Percentiles rank a stretch among this genome's conserved stretches.
These are phyloP conservation scores for Cyclanthera cordifolia DNA, from an alignment of 306 rosid genomes.

Conservation along the genomic window DNA sequence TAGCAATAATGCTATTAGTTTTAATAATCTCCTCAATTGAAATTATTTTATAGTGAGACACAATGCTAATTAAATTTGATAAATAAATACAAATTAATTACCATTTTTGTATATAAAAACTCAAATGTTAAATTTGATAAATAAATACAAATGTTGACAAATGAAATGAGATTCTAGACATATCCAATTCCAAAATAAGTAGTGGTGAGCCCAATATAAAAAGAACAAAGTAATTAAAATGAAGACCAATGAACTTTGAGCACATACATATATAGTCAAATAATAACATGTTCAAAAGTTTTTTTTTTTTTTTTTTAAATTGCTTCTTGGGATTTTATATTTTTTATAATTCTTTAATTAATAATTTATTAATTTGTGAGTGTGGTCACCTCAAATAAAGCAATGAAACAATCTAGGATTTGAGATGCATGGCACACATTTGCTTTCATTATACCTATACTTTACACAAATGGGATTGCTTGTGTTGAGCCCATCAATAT, in stretches of 20 bases:
- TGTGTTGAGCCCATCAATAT: neutral
- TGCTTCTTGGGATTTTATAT: neutral
- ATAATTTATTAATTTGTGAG: neutral
- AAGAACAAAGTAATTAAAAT: neutral
- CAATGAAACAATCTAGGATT: neutral
- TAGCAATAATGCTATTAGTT: too few relatives aligned
- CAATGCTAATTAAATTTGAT: too few relatives aligned
- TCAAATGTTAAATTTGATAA: neutral
- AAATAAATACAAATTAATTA: too few relatives aligned
- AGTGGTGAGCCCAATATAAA: neutral
- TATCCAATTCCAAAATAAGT: neutral
- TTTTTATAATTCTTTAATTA: neutral
- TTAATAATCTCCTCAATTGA: too few relatives aligned
- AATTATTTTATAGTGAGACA: too few relatives aligned
- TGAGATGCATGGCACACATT: constrained; percentile 8
- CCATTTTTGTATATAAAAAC: neutral
- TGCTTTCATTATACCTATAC: neutral
- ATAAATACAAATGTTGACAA: neutral
- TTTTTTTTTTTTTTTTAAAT: too few relatives aligned
- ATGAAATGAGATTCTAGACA: neutral
- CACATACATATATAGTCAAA: neutral
- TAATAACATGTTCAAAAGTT: neutral
- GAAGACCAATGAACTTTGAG: neutral
- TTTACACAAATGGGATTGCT: neutral
- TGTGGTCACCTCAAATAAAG: constrained; percentile 3